These are phyloP conservation scores for Aspergillus saccharolyticus DNA, from an alignment of 495 filamentous ascomycete genomes.

Conservation along the genomic window DNA sequence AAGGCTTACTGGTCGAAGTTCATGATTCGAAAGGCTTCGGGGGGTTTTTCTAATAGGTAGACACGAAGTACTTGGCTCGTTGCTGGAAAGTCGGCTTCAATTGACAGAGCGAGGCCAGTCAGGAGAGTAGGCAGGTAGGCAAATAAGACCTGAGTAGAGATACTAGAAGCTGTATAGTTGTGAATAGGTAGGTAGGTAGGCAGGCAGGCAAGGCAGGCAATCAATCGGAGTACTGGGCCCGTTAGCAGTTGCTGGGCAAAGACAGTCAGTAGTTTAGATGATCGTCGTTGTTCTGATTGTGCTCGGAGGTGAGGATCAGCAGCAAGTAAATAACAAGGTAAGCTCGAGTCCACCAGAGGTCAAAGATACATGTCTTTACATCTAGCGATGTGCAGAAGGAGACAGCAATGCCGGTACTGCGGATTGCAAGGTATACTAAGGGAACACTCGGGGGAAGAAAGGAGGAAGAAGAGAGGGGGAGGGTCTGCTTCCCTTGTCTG, in stretches of 20 bases:
- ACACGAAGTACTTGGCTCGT: not conserved
- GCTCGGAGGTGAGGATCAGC: not conserved
- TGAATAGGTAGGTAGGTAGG: too few species aligned
- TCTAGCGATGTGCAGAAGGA: not conserved
- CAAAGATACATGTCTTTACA: not conserved
- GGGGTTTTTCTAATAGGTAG: slow-evolving; percentile 7
- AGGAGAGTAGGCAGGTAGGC: not conserved
- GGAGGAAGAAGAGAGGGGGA: not conserved
- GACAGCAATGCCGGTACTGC: not conserved
- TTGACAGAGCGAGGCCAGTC: not conserved
- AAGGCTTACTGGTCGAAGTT: slow-evolving; percentile 25
- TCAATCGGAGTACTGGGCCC: not conserved
- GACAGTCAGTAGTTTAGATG: not conserved
- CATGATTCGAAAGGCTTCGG: slow-evolving; percentile 15
- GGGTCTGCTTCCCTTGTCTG: not conserved
- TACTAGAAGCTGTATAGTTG: not conserved
- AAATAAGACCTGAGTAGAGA: not conserved
- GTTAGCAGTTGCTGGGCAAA: not conserved
- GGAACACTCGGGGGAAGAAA: not conserved
- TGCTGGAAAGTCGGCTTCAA: not conserved
- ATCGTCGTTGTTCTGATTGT: not conserved
- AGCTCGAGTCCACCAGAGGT: not conserved
- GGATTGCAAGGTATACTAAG: not conserved
- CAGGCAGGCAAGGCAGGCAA: too few species aligned
- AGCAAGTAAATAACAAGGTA: not conserved